phyloP scores from a whole-genome alignment of 2,329 filamentous ascomycete species.

The Ceratocystis harringtonii region DNA sequence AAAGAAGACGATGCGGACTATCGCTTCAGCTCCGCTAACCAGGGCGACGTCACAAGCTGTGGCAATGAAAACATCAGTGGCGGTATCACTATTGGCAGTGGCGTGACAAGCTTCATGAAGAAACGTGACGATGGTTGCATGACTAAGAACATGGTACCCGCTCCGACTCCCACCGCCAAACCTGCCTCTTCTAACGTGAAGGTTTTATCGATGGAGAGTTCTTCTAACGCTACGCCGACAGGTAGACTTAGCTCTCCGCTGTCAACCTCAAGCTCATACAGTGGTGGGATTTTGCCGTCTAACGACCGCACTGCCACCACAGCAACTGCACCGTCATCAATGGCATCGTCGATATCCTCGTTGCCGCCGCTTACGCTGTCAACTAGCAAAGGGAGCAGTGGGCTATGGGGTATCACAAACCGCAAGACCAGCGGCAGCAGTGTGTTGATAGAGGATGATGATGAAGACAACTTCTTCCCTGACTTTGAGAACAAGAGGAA shows the following conservation, averaged over 20 bases:
- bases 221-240: not conserved
- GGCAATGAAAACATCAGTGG: conserved; percentile 15
- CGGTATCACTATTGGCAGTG: conserved; percentile 30
- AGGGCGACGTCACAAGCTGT: conserved; percentile 19
- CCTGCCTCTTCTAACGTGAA: not conserved
- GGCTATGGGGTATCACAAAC: conserved; percentile 33
- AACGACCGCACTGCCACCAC: conserved; percentile 16
- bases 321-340: conserved; percentile 20
- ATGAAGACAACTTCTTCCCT: conserved; percentile 38
- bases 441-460: conserved; percentile 27
- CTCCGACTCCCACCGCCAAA: not conserved
- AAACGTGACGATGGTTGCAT: conserved; percentile 9
- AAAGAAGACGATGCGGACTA: conserved; percentile 19
- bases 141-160: conserved; percentile 6
- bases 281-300: not conserved
- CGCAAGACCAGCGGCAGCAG: conserved; percentile 23
- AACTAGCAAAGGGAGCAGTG: conserved; percentile 26
- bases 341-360: conserved; percentile 21
- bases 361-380: conserved; percentile 24
- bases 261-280: conserved; percentile 9
- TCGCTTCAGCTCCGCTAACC: conserved; percentile 14
- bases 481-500: conserved; percentile 33
- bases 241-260: conserved; percentile 10
- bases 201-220: not conserved
- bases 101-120: conserved; percentile 24